Evolutionary conservation across 2,329 filamentous ascomycete species (phyloP), one percentile per base, ranked within the genome.

Genomic region (Colletotrichum tanaceti): DNA sequence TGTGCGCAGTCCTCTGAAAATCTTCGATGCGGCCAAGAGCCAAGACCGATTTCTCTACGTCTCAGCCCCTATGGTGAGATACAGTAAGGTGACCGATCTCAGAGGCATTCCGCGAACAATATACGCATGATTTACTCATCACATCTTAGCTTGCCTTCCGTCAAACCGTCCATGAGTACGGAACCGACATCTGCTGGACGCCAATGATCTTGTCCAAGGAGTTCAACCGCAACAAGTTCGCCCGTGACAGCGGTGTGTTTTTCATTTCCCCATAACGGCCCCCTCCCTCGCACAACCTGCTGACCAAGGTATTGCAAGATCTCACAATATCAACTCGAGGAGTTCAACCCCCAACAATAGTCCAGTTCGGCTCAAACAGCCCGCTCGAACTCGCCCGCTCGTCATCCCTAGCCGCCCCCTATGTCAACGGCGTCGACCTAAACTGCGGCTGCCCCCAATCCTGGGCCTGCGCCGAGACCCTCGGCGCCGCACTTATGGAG

Each of bases 381-480:
- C 84, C 89, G 7, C 74, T 82, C 4, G 90, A 93, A 75, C 82
- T 92, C 52, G 83, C 87, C 16, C 84, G 89, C 38, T 89, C 90
- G 13, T 85, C 89, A 0, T 82, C 85, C 24, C 84, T 92, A 55
- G 87, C 88, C 2, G 86, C 84, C 0, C 89, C 90, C 2, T 87
- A 81, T 75, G 86, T 87, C 60, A 85, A 85, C 73, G 90, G 90
- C 71, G 85, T 92, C 3, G 89, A 92, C 73, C 81, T 92, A 47
- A 92, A 92, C 79, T 93, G 90, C 76, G 90, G 90, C 13, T 93
- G 90, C 74, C 90, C 90, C 9, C 90, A 93, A 77, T 87, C 86
- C 6, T 92, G 90, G 90, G 90, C 90, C 0, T 90, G 90, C 73
- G 86, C 89, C 49, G 88, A 90, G 76, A 87, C 83, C 1, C 82